Conservation (phyloP, 2,329 filamentous ascomycete genomes). For the Fusarium cyanostomum region DNA sequence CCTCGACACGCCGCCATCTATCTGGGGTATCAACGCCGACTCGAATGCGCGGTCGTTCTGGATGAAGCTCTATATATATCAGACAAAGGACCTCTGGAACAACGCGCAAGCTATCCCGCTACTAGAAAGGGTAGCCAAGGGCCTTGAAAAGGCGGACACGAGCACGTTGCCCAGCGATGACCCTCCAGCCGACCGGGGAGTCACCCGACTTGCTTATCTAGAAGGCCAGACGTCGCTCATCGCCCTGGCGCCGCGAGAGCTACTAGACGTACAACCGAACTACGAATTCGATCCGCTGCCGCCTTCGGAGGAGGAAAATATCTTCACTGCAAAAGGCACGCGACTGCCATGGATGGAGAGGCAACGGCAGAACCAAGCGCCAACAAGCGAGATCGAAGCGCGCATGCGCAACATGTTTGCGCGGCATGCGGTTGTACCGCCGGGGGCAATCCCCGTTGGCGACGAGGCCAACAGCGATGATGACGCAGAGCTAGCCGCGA, state of each 20-base stretch:
- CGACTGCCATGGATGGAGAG: constrained; percentile 28
- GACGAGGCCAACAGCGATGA: constrained; percentile 38
- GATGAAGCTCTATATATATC: constrained; percentile 77
- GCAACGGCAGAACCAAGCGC: neutral
- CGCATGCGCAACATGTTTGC: constrained; percentile 45
- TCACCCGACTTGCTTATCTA: constrained; percentile 81
- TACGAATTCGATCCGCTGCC: constrained; percentile 86
- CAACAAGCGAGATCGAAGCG: constrained; percentile 38
- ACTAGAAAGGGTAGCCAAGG: constrained; percentile 74
- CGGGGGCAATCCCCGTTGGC: constrained; percentile 8
- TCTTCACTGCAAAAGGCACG: constrained; percentile 38
- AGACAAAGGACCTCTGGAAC: constrained; percentile 87
- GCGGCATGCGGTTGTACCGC: constrained; percentile 28
- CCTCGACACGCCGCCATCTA: constrained; percentile 77
- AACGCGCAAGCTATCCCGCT: constrained; percentile 75
- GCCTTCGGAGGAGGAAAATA: constrained; percentile 66
- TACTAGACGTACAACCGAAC: constrained; percentile 72
- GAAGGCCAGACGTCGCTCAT: constrained; percentile 79
- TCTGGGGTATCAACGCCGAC: constrained; percentile 82
- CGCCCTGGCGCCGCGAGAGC: constrained; percentile 70
- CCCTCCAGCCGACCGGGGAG: constrained; percentile 54
- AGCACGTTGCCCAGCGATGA: constrained; percentile 52
- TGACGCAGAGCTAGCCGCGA: constrained; percentile 40
- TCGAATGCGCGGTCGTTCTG: constrained; percentile 71
- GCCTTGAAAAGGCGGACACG: constrained; percentile 56